Conservation (phyloP, 176 grass and related monocot genomes). For the Microstegium vimineum region DNA sequence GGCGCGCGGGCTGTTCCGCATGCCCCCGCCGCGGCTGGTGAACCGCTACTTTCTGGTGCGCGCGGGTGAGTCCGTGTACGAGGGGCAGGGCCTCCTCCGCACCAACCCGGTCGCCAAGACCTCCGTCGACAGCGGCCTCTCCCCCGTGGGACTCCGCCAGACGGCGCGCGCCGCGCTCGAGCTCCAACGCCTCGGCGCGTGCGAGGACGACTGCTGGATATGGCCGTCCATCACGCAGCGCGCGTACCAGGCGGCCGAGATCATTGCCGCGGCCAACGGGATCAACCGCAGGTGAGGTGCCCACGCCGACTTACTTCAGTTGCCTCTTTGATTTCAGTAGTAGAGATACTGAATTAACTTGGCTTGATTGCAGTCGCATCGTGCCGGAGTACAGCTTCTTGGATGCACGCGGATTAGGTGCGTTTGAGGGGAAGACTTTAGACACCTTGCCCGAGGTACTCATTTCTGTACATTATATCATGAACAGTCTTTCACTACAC, state of each 20-base stretch:
- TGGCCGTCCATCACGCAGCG: conserved; percentile 90
- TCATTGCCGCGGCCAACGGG: conserved; percentile 71
- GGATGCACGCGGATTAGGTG: conserved; percentile 80
- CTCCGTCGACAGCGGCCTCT: conserved; percentile 85
- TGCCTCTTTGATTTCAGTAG: neutral
- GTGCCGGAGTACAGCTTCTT: conserved; percentile 97
- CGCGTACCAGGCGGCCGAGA: conserved; percentile 81
- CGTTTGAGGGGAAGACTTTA: conserved; percentile 71
- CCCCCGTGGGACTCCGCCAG: conserved; percentile 61
- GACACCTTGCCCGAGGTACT: conserved; percentile 60
- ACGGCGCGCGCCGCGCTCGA: conserved; percentile 64
- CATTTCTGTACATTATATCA: neutral
- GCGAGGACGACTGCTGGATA: conserved; percentile 89
- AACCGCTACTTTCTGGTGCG: conserved; percentile 96
- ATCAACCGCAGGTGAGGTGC: conserved; percentile 54
- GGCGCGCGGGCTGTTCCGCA: conserved; percentile 86
- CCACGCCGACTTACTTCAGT: neutral
- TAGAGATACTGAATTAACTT: neutral
- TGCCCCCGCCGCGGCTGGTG: conserved; percentile 67
- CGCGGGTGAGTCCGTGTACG: conserved; percentile 81
- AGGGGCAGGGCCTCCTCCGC: conserved; percentile 62
- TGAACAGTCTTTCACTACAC: neutral
- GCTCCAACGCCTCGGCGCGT: conserved; percentile 66
- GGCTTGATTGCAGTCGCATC: conserved; percentile 53
- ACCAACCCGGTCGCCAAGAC: conserved; percentile 92